Evolutionary conservation across 2,329 filamentous ascomycete species (phyloP), one percentile per base, ranked within the genome.

Genomic region (Sordariomycetes sp.): DNA sequence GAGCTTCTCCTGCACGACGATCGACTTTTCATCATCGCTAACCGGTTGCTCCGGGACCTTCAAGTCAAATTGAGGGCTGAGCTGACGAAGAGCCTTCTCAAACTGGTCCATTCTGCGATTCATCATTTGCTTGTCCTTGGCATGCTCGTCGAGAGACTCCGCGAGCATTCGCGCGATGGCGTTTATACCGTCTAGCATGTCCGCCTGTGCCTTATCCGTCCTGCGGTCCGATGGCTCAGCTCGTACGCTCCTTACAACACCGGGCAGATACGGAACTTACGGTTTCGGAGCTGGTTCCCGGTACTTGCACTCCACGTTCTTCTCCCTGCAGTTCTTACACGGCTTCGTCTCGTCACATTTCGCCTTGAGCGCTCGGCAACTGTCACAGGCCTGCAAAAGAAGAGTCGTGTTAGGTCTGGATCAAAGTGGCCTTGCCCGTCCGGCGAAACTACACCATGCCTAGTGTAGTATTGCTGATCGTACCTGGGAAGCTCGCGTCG

Each of bases 261-360:
- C 20, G 2, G 24, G 32, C 15, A 20, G 2, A n/a, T 15, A 22
- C 28, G 12, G 32, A 24, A 57, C 86, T 68, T 77, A 95, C 89
- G 95, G 92, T 66, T 95, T 94, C 17, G 90, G 90, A 24, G 90
- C 87, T 6, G 94, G 87, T 66, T 96, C 91, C 62, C 91, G 85
- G 69, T 96, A 97, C 69, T 89, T 85, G 74, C 89, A 99, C 56
- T 84, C 79, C 35, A 90, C 78, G 62, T 81, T 85, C 67, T 95
- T 95, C 63, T 97, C 91, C 64, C 86, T 87, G 69, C 94, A 99
- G 64, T 86, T 89, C 66, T 90, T 92, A 64, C 87, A 86, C 1
- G 87, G 90, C 62, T 87, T 84, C 12, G 85, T 84, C 74, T 96
- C 90, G 64, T 95, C 90, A 68, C 90, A 96, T 71, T 95, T 95